Evolutionary conservation across 1,139 yeast species (phyloP).

Genomic region (Neolecta irregularis): DNA sequence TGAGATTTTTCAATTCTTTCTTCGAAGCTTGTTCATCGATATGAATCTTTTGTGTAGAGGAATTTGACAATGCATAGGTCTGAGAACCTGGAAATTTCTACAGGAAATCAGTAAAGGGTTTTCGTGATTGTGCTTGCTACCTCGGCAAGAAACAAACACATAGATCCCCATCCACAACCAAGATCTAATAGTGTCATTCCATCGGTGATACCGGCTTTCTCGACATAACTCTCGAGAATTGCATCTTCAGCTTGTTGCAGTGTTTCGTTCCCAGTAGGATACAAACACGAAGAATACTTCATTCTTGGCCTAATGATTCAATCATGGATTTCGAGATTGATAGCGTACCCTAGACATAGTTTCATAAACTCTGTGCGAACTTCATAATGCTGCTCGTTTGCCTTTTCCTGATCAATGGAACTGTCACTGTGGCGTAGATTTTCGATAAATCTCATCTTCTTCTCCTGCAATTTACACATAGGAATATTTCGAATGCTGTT

Average conservation of each 20-base stretch:
- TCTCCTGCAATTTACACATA: constrained; percentile 6
- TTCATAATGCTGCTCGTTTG: constrained; percentile 10
- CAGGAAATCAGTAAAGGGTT: too few species aligned
- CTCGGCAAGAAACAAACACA: constrained; percentile 27
- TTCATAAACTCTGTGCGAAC: constrained; percentile 10
- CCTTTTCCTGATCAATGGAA: constrained; percentile 9
- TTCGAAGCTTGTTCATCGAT: constrained; percentile 9
- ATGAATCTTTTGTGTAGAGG: constrained; percentile 9
- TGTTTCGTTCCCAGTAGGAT: constrained; percentile 5
- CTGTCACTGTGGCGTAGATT: constrained; percentile 7
- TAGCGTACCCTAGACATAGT: constrained; percentile 11
- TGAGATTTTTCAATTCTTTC: constrained; percentile 9
- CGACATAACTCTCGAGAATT: constrained; percentile 21
- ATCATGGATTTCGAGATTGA: too few species aligned
- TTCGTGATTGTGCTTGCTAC: too few species aligned
- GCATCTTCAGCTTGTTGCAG: constrained; percentile 9
- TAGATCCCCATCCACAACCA: constrained; percentile 33
- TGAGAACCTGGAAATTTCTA: constrained; percentile 11
- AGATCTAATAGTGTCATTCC: constrained; percentile 27
- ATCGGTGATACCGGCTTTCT: constrained; percentile 36
- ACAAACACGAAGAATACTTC: constrained; percentile 11
- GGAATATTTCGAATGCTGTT: constrained; percentile 4
- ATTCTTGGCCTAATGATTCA: too few species aligned
- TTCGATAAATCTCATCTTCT: constrained; percentile 9
- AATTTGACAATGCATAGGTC: constrained; percentile 8